These are phyloP conservation scores for Hyphodiscus hymeniophilus DNA, from an alignment of 495 filamentous ascomycete genomes.

Conservation along the genomic window DNA sequence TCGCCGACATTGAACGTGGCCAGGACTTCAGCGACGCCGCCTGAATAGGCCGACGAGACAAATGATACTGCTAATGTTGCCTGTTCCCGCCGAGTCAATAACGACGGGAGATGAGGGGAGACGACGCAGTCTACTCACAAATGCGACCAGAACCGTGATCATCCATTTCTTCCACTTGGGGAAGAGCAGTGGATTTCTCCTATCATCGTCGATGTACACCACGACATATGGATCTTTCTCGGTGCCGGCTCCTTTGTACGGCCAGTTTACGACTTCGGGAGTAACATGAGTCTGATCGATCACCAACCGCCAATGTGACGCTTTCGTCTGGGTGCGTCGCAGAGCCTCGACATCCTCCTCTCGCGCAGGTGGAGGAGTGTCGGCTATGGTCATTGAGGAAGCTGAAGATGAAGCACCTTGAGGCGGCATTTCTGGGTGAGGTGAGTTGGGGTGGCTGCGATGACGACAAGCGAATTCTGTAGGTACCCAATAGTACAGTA, in stretches of 20 bases:
- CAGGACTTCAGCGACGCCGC: slow-evolving; percentile 58
- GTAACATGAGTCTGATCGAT: slow-evolving; percentile 18
- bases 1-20: slow-evolving; percentile 48
- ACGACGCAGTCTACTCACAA: too few relatives aligned
- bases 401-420: background rate
- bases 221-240: slow-evolving; percentile 68
- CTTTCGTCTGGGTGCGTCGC: slow-evolving; percentile 3
- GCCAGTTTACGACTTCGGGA: slow-evolving; percentile 14
- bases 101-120: background rate
- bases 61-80: slow-evolving; percentile 70
- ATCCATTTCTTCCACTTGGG: slow-evolving; percentile 56
- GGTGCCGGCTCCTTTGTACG: slow-evolving; percentile 64
- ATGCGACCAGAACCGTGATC: slow-evolving; percentile 55
- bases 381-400: slow-evolving; percentile 7
- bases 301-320: slow-evolving; percentile 18
- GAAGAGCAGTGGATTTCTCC: slow-evolving; percentile 65
- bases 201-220: slow-evolving; percentile 68
- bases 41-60: slow-evolving; percentile 68
- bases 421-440: too few relatives aligned
- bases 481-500: too few relatives aligned
- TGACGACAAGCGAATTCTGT: too few relatives aligned
- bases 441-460: too few relatives aligned
- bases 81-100: background rate
- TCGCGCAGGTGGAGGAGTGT: too few relatives aligned
- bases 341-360: slow-evolving; percentile 13